phyloP scores from a whole-genome alignment of 345 rosid species.

The Camelina neglecta region DNA sequence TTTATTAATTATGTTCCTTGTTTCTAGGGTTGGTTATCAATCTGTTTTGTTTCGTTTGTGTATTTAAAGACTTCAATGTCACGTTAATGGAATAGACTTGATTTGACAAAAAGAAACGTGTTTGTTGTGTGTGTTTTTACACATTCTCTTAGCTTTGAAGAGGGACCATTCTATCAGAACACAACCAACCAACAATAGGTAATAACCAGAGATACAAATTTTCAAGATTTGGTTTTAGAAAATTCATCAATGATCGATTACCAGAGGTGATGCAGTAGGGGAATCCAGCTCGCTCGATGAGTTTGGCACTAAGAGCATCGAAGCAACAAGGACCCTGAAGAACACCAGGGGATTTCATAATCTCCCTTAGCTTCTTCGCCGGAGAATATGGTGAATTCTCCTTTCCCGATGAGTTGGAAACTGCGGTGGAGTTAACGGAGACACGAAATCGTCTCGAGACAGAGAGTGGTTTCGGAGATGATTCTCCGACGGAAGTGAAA shows the following conservation, averaged over 20 bases:
- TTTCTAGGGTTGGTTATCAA: no score
- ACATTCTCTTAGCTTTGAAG: no score
- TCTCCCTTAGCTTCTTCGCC: constrained; percentile 55
- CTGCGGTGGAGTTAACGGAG: constrained; percentile 25
- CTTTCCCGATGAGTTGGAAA: constrained; percentile 27
- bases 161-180: not conserved
- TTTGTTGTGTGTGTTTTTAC: no score
- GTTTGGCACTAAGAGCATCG: constrained; percentile 93
- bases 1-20: no score
- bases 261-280: constrained; percentile 81
- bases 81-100: no score
- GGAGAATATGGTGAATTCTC: constrained; percentile 34
- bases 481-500: not conserved
- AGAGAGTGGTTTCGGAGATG: constrained; percentile 20
- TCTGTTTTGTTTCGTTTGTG: no score
- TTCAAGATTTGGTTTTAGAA: not conserved
- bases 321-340: constrained; percentile 95
- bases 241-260: constrained; percentile 35
- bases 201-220: not conserved
- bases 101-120: no score
- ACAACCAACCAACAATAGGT: not conserved
- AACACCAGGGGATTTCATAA: constrained; percentile 71
- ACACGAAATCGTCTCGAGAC: constrained; percentile 26
- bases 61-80: no score
- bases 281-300: constrained; percentile 80